Evolutionary conservation across 257 asterid species (phyloP).

Genomic region (Solanum peruvianum): DNA sequence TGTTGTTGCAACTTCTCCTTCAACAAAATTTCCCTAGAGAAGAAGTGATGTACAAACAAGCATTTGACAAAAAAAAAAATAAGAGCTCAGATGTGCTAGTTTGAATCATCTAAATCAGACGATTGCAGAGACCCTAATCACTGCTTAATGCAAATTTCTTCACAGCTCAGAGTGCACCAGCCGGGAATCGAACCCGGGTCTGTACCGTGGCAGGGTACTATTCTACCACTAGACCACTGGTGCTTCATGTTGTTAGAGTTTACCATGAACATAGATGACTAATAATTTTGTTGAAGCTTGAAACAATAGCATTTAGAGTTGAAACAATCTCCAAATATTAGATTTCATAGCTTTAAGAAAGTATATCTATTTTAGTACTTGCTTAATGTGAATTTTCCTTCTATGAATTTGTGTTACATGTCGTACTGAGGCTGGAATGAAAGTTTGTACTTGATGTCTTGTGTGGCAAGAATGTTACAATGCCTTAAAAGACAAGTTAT

Average conservation of each 20-base stretch:
- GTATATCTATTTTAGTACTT: background rate
- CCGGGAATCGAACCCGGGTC: slow-evolving; percentile 87
- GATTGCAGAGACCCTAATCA: background rate
- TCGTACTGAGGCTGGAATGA: background rate
- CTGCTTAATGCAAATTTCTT: background rate
- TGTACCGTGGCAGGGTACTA: slow-evolving; percentile 86
- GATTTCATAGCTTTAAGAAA: background rate
- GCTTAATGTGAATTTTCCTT: background rate
- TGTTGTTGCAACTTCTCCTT: background rate
- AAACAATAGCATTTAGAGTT: background rate
- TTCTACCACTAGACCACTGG: slow-evolving; percentile 90
- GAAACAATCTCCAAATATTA: background rate
- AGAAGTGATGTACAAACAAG: background rate
- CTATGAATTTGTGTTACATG: rapidly evolving
- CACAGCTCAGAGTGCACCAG: slow-evolving; percentile 35
- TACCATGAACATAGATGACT: background rate
- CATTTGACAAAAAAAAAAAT: background rate
- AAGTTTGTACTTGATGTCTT: background rate
- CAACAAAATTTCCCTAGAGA: background rate
- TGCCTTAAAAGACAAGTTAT: background rate
- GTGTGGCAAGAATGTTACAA: background rate
- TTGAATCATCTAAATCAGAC: background rate
- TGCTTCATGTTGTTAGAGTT: slow-evolving; percentile 2
- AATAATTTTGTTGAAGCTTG: background rate
- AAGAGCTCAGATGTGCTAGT: slow-evolving; percentile 1